A percentile compares a stretch with the other conserved stretches of the same genome.
phyloP scores from a whole-genome alignment of 495 filamentous ascomycete genomes.

The Penicilliopsis zonata region DNA sequence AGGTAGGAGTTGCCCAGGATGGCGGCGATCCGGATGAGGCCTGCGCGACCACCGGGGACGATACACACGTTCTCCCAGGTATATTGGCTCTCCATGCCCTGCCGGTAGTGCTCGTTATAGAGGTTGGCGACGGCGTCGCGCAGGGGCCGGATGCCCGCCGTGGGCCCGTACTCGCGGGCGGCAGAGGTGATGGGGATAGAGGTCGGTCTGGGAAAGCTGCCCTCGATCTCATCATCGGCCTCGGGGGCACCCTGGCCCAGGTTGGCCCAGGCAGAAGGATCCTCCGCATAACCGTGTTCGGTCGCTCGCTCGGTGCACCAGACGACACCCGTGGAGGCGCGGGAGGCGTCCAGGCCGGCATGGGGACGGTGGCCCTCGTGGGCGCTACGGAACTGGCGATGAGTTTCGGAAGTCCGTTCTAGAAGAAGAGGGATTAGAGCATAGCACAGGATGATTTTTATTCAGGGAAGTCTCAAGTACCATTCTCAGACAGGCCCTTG shows the following conservation, averaged over 20 bases:
- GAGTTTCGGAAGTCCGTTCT: slow-evolving; percentile 69
- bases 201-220: slow-evolving; percentile 80
- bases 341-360: slow-evolving; percentile 74
- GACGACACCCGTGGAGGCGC: slow-evolving; percentile 73
- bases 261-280: slow-evolving; percentile 81
- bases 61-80: slow-evolving; percentile 99
- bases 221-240: slow-evolving; percentile 83
- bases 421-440: background rate
- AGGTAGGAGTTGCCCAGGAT: slow-evolving; percentile 88
- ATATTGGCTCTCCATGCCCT: slow-evolving; percentile 82
- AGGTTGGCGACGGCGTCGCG: slow-evolving; percentile 81
- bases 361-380: slow-evolving; percentile 85
- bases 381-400: slow-evolving; percentile 72
- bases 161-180: slow-evolving; percentile 84
- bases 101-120: slow-evolving; percentile 86
- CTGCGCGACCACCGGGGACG: slow-evolving; percentile 85
- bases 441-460: background rate
- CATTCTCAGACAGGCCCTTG: slow-evolving; percentile 33
- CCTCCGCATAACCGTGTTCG: slow-evolving; percentile 70
- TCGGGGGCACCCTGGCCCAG: slow-evolving; percentile 92
- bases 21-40: slow-evolving; percentile 86
- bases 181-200: slow-evolving; percentile 62
- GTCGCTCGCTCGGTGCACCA: slow-evolving; percentile 77
- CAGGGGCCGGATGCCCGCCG: slow-evolving; percentile 83
- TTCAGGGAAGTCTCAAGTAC: slow-evolving; percentile 11